These are phyloP conservation scores for Tubosaeta sp. DNA, from an alignment of 768 basidiomycete species.

Conservation along the genomic window DNA sequence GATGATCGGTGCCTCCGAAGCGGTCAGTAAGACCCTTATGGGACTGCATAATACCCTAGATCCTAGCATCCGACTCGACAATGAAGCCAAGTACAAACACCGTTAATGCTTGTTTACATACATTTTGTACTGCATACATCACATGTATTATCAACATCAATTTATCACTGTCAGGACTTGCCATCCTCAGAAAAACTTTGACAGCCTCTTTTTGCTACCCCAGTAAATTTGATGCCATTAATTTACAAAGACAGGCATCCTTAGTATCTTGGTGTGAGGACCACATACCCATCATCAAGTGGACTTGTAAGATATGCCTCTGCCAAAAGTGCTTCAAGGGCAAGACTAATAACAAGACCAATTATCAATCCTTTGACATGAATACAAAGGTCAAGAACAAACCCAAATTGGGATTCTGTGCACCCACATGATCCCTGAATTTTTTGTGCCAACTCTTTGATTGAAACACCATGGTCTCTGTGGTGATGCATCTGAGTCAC, in stretches of 20 bases:
- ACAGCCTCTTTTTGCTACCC: neutral
- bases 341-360: constrained; percentile 5
- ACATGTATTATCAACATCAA: constrained; percentile 7
- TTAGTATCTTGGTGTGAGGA: constrained; percentile 27
- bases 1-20: constrained; percentile 97
- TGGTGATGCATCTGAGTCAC: constrained; percentile 17
- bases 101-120: constrained; percentile 37
- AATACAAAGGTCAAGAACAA: neutral
- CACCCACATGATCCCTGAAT: constrained; percentile 11
- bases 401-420: constrained; percentile 22
- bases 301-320: constrained; percentile 31
- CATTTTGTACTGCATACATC: constrained; percentile 21
- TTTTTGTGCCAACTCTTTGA: constrained; percentile 12
- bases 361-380: neutral
- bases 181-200: neutral
- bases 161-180: neutral
- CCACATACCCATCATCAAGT: constrained; percentile 26
- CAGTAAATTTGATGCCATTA: neutral
- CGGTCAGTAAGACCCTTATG: constrained; percentile 90
- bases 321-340: constrained; percentile 19
- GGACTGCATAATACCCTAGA: constrained; percentile 93
- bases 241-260: neutral
- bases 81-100: constrained; percentile 92
- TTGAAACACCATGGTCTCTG: neutral
- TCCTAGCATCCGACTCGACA: constrained; percentile 75